Base-by-base conservation (phyloP, 768 basidiomycete species). In the Rossbeevera mucosa region DNA sequence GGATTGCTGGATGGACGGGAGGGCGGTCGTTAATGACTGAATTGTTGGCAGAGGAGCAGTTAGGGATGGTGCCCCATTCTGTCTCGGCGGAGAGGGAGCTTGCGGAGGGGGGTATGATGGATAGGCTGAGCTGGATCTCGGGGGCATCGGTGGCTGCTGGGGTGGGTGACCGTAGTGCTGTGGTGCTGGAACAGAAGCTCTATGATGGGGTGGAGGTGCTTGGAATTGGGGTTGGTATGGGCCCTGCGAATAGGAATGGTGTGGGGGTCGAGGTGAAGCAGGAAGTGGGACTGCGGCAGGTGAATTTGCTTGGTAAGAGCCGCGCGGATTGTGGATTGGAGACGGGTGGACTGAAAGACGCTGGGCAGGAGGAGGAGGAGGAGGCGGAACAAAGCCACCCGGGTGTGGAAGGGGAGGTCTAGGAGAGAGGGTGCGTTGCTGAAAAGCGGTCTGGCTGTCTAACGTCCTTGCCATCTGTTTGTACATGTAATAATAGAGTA, bases 11-110 rank as follows among this genome's bases (percentile, higher is more conserved):
- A 88, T 70, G 12, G 78, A 66, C 4, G 72, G 66, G 0, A 80
- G 63, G 1, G 80, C 81, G 0, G 77, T 72, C 5, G 77, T 63
- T 22, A 93, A 81, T 0, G 79, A 75, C 16, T 81, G 63, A 38
- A 87, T 67, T n/a, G 80, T 76, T 1, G 91, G 89, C 0, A 91
- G 72, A 4, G 86, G 78, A 0, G 82, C 81, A 0, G 86, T 87
- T 7, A 91, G 76, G 0, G 79, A 74, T 2, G 82, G 78, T 1
- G 60, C 58, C 9, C 59, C 60, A 7, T 53, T 54, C 22, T 62
- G 59, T 20, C 60, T 53, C 4, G 69, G 55, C 2, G 65, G 64
- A 14, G 70, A 61, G n/a, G 62, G n/a, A 0, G 52, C 12, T 47
- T 61, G 63, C 5, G 56, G 62, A 47, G 64, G 55, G 11, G 48